These are phyloP conservation scores for Lachnellula hyalina DNA, from an alignment of 2,329 filamentous ascomycete genomes.

Conservation along the genomic window DNA sequence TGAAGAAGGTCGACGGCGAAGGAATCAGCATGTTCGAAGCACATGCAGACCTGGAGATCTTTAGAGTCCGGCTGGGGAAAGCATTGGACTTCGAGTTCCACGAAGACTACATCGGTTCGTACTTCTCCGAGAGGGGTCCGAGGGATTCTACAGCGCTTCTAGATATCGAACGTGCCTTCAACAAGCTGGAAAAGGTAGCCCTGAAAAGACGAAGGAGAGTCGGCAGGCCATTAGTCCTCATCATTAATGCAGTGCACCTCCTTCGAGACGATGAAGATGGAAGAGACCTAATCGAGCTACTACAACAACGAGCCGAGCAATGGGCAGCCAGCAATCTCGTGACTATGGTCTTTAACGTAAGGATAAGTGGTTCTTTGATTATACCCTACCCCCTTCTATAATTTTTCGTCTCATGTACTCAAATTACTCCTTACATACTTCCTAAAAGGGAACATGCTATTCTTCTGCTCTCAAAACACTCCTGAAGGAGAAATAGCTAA, in stretches of 20 bases:
- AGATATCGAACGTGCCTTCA: constrained; percentile 93
- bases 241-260: constrained; percentile 91
- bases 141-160: constrained; percentile 86
- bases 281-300: constrained; percentile 85
- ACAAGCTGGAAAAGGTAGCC: constrained; percentile 96
- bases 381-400: too few relatives aligned
- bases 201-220: constrained; percentile 57
- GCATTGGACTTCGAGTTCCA: constrained; percentile 95
- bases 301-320: constrained; percentile 92
- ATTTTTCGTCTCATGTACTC: too few relatives aligned
- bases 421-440: too few relatives aligned
- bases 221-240: constrained; percentile 73
- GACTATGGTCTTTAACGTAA: constrained; percentile 90
- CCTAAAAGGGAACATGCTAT: too few relatives aligned
- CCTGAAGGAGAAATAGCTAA: too few relatives aligned
- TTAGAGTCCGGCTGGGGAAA: constrained; percentile 86
- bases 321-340: constrained; percentile 92
- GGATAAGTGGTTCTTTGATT: too few relatives aligned
- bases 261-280: constrained; percentile 89
- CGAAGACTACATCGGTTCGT: constrained; percentile 93
- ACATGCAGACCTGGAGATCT: constrained; percentile 91
- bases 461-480: too few relatives aligned
- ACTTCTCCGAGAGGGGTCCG: constrained; percentile 91
- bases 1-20: constrained; percentile 86
- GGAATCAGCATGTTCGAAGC: constrained; percentile 94